Percentiles rank a stretch among this genome's conserved stretches.
Conservation (phyloP, 257 asterid genomes). For the Solanum peruvianum region DNA sequence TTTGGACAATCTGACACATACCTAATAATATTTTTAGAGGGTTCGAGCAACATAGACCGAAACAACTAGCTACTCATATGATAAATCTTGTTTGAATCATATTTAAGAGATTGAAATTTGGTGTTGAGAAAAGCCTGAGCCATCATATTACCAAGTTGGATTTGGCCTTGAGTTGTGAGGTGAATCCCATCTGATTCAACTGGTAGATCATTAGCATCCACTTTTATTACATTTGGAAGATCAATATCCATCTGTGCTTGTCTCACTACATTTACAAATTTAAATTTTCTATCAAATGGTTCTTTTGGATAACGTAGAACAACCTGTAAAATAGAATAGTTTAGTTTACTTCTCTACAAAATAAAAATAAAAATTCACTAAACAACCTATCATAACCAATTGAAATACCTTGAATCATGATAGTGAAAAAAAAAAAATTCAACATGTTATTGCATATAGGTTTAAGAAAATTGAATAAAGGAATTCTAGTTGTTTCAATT, state of each 20-base stretch:
- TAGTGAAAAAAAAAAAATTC: neutral
- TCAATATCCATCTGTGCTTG: neutral
- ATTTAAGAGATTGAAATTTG: neutral
- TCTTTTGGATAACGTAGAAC: neutral
- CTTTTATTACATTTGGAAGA: slow-evolving; percentile 1
- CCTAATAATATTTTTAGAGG: neutral
- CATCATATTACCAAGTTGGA: neutral
- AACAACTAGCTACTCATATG: neutral
- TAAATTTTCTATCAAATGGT: neutral
- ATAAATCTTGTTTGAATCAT: neutral
- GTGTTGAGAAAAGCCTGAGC: neutral
- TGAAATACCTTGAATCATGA: neutral
- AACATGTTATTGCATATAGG: neutral
- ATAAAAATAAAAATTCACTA: neutral
- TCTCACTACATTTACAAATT: neutral
- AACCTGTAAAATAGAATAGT: neutral
- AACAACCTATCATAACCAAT: neutral
- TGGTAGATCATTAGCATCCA: neutral
- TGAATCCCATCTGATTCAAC: neutral
- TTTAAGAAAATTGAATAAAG: neutral
- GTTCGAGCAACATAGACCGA: neutral
- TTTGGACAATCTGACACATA: neutral
- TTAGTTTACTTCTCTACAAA: neutral
- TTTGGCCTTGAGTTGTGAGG: neutral
- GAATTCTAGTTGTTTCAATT: neutral